A percentile compares a stretch with the other conserved stretches of the same genome.
phyloP scores from a whole-genome alignment of 2,329 filamentous ascomycete genomes.

The Escovopsis weberi region DNA sequence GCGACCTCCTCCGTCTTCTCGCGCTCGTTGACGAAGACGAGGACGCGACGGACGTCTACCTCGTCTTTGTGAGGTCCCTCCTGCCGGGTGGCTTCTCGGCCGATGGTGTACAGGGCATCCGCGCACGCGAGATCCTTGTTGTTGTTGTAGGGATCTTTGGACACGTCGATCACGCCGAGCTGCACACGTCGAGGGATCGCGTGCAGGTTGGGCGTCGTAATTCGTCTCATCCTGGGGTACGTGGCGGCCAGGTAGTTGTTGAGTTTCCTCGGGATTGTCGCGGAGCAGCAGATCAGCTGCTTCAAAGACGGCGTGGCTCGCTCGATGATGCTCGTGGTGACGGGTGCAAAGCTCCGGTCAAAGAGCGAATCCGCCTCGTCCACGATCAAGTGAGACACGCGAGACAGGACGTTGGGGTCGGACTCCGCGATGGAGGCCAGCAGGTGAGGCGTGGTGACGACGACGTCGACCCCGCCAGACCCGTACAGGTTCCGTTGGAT shows the following conservation, averaged over 20 bases:
- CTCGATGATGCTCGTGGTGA: constrained; percentile 71
- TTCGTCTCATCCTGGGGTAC: constrained; percentile 69
- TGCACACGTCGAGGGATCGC: constrained; percentile 91
- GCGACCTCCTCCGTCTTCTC: constrained; percentile 75
- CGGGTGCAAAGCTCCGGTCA: constrained; percentile 79
- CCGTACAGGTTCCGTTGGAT: constrained; percentile 79
- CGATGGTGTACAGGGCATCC: constrained; percentile 87
- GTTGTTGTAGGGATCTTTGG: constrained; percentile 82
- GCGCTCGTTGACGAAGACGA: constrained; percentile 95
- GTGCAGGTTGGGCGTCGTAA: constrained; percentile 91
- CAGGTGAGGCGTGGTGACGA: constrained; percentile 80
- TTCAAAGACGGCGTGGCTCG: constrained; percentile 66
- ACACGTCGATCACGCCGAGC: constrained; percentile 81
- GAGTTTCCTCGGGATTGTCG: constrained; percentile 82
- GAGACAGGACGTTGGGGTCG: constrained; percentile 85
- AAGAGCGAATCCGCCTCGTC: constrained; percentile 95
- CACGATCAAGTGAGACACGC: constrained; percentile 74
- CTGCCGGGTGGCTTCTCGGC: constrained; percentile 52
- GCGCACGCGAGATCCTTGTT: constrained; percentile 90
- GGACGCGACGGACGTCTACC: constrained; percentile 64
- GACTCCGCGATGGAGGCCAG: constrained; percentile 75
- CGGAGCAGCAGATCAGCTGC: constrained; percentile 84
- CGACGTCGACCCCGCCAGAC: constrained; percentile 65
- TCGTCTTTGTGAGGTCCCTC: constrained; percentile 40
- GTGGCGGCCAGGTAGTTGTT: constrained; percentile 70